Base-by-base conservation (phyloP, 1,139 yeast genomes). In the Suhomyces yuchorum region DNA sequence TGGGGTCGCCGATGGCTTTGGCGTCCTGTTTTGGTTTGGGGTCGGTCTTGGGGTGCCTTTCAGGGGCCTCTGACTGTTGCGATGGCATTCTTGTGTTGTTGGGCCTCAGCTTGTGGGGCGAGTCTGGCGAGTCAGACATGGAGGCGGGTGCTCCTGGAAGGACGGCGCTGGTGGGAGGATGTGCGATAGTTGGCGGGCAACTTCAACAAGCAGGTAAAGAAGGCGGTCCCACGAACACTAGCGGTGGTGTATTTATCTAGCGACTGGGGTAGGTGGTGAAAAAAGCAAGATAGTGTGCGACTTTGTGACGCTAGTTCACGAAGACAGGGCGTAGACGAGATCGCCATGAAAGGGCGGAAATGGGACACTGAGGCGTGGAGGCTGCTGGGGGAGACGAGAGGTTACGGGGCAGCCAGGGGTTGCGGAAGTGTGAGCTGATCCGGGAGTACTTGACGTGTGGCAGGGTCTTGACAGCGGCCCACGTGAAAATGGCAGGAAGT, bases 91-190 rank as follows among this genome's bases (percentile, higher is more conserved):
- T 40, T 22, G 30, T 9, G 47, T 39, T 44, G 14, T 44, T 38
- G 36, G 47, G 37, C 37, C 20, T 36, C 8, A 20, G 11, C 20
- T 36, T 40, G 8, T 23, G 24, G 8, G 43, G 46, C 30, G 36
- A 42, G 34, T 18, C 40, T n/a, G 37, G 40, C n/a, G 43, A n/a
- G 28, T 40, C 42, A 26, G 44, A 22, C 42, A 46, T 37, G 40
- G 40, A 23, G 39, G 30, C 37, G 7, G 39, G 30, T 5, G 39
- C 39, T 37, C 39, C 39, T 23, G n/a, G 30, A 15, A 12, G n/a
- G 39, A 11, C 18, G 20, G 19, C n/a, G 39, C 39, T 15, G n/a
- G 39, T 12, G 30, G 39, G 39, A 24, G 30, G 28, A 37, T 14
- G 20, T 2, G n/a, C 30, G 28, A 4, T 23, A 24, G 39, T 22